Evolutionary conservation across 805 yeast genomes (phyloP).

Genomic region (Candida krabiensis): DNA sequence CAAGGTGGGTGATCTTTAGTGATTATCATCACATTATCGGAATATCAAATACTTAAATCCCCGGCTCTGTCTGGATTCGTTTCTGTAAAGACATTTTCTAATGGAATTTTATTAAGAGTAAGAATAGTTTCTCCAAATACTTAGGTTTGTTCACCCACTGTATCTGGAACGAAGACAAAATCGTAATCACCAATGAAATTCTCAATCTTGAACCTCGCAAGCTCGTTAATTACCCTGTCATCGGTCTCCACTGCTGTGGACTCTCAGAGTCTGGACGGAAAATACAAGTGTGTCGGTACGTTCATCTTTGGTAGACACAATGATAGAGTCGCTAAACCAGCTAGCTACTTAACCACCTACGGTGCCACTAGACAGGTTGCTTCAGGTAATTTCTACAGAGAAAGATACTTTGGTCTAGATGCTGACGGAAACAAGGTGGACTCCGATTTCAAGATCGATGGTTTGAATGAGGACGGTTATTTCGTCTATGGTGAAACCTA

Average conservation of each 20-base stretch:
- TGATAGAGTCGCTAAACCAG: conserved; percentile 48
- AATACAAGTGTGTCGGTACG: conserved; percentile 38
- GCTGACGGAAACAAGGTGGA: conserved; percentile 22
- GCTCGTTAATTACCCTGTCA: no score
- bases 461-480: conserved; percentile 35
- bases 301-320: conserved; percentile 50
- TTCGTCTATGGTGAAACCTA: conserved; percentile 38
- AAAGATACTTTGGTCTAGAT: conserved; percentile 42
- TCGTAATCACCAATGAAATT: no score
- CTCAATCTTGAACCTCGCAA: no score
- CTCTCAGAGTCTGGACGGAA: conserved; percentile 22
- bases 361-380: conserved; percentile 40
- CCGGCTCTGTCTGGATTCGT: no score
- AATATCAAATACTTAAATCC: no score
- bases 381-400: conserved; percentile 41
- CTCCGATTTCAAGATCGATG: conserved; percentile 32
- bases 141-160: no score
- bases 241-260: conserved; percentile 15
- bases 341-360: conserved; percentile 40
- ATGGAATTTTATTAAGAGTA: no score
- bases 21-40: no score
- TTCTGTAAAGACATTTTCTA: no score
- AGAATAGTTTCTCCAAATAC: no score
- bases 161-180: no score
- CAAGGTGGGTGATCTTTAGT: no score